These are phyloP conservation scores for Scutellaria galericulata DNA, from an alignment of 257 asterid species.

Conservation along the genomic window DNA sequence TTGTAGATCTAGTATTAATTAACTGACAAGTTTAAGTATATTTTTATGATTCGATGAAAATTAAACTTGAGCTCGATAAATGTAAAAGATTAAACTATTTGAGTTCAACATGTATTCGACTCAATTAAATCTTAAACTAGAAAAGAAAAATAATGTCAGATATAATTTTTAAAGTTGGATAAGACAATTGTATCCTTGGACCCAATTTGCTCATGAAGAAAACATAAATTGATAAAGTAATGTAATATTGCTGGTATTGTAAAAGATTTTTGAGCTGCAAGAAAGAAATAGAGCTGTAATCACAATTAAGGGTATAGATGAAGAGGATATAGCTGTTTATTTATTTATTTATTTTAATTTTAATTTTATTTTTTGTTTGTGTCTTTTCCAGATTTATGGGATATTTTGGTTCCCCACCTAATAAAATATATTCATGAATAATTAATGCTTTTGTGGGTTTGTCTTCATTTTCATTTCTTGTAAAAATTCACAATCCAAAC, in stretches of 20 bases:
- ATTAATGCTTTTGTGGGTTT: conserved; percentile 47
- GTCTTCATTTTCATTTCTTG: conserved; percentile 33
- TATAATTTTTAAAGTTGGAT: neutral
- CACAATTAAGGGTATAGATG: conserved; percentile 37
- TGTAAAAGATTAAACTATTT: neutral
- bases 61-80: neutral
- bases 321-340: conserved; percentile 45
- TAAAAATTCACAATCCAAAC: too few species aligned
- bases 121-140: too few species aligned
- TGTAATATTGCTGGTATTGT: conserved; percentile 26
- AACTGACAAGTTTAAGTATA: neutral
- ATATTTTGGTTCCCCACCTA: conserved; percentile 50
- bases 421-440: conserved; percentile 44
- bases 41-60: neutral
- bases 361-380: conserved; percentile 22
- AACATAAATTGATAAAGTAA: conserved; percentile 6
- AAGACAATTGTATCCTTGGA: neutral
- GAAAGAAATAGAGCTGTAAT: conserved; percentile 33
- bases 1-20: conserved; percentile 5
- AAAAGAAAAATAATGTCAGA: neutral
- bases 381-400: conserved; percentile 37
- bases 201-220: neutral
- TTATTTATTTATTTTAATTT: too few species aligned
- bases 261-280: conserved; percentile 8
- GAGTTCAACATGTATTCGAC: too few species aligned